phyloP scores from a whole-genome alignment of 225 moss, liverwort and hornwort species.

The Anthoceros angustus region DNA sequence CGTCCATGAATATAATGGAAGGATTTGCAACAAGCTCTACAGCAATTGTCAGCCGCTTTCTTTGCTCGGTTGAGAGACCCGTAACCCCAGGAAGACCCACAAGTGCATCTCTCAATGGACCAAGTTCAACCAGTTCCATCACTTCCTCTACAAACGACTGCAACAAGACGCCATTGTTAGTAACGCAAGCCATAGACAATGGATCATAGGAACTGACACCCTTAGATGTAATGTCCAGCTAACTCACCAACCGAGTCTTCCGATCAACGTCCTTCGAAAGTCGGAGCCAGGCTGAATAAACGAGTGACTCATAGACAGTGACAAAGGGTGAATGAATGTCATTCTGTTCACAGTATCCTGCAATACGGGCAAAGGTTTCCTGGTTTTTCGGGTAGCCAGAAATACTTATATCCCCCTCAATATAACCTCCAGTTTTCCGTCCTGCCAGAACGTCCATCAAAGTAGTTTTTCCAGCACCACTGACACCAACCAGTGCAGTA shows the following conservation, averaged over 20 bases:
- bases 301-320: constrained; percentile 67
- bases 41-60: constrained; percentile 82
- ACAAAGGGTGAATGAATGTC: constrained; percentile 92
- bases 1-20: constrained; percentile 94
- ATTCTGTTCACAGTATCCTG: constrained; percentile 81
- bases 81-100: constrained; percentile 93
- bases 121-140: constrained; percentile 77
- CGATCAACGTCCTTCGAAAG: constrained; percentile 43
- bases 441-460: constrained; percentile 96
- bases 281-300: constrained; percentile 81
- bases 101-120: constrained; percentile 33
- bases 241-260: constrained; percentile 41
- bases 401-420: constrained; percentile 71
- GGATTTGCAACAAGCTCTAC: constrained; percentile 90
- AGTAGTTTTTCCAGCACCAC: constrained; percentile 75
- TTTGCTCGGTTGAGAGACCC: constrained; percentile 85
- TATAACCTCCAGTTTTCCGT: constrained; percentile 79
- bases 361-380: constrained; percentile 71
- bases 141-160: constrained; percentile 85
- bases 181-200: not conserved
- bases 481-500: constrained; percentile 82
- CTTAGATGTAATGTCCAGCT: not conserved
- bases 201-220: not conserved
- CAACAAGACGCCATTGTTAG: not conserved
- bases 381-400: constrained; percentile 80